Evolutionary conservation across 139 green algal genomes (phyloP).

Genomic region (Volvox africanus): DNA sequence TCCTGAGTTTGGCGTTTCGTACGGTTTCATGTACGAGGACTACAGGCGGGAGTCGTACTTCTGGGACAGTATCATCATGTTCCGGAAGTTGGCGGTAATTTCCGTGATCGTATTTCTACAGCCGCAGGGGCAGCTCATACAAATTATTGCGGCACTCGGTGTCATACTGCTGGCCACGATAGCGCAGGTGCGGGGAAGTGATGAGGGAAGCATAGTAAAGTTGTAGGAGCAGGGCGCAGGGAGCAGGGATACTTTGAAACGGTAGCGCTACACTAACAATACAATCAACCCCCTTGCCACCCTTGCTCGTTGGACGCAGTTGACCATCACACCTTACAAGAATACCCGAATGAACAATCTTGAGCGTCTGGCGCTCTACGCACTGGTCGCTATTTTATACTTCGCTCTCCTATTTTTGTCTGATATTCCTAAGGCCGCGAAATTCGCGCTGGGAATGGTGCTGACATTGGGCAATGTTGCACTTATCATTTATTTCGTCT

Average conservation of each 20-base stretch:
- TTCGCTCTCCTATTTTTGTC: constrained; percentile 31
- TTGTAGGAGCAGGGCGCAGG: no score
- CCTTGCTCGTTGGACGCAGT: not conserved
- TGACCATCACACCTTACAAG: constrained; percentile 26
- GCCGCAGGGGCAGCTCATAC: not conserved
- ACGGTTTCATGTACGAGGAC: constrained; percentile 43
- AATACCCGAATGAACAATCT: constrained; percentile 29
- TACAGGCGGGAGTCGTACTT: constrained; percentile 27
- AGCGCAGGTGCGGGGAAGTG: constrained; percentile 9
- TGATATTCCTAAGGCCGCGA: not conserved
- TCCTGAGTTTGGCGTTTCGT: not conserved
- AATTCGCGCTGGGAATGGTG: not conserved
- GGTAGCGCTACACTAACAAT: no score
- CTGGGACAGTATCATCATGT: constrained; percentile 51
- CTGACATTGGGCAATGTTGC: constrained; percentile 4
- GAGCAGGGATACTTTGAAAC: no score
- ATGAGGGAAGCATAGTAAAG: no score
- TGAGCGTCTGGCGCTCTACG: constrained; percentile 45
- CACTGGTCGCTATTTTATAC: constrained; percentile 27
- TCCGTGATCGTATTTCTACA: constrained; percentile 37
- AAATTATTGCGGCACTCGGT: constrained; percentile 24
- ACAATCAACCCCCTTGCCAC: no score
- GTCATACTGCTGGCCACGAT: constrained; percentile 9
- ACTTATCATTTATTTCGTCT: not conserved
- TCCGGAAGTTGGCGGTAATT: constrained; percentile 44